Evolutionary conservation across 176 grass and related monocot species (phyloP), one percentile per base, ranked within the genome.

Genomic region (Zizania latifolia): DNA sequence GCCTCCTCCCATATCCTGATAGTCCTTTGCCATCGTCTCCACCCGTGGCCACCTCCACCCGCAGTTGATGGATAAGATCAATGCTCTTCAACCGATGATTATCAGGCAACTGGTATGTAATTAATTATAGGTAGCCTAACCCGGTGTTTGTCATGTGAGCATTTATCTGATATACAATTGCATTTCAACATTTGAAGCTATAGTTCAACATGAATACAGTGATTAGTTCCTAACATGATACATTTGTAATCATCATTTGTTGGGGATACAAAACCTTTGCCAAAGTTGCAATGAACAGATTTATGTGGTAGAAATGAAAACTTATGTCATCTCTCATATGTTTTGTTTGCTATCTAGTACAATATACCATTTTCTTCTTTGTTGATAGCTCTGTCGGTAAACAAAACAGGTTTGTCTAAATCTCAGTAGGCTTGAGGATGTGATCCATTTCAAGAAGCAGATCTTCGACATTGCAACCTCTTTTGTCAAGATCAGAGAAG

Each of bases 371-470:
- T 54, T n/a, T n/a, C n/a, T n/a, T n/a, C 12, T 43, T 30, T 16
- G 24, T 17, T 30, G 27, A 24, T 22, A 31, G 37, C 24, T 57
- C 50, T 21, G 55, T 26, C 10, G 3, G 33, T 64, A 28, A 35
- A 36, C 46, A 23, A 1, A 44, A 29, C 26, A 32, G 3, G 6
- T 30, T n/a, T n/a, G n/a, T n/a, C n/a, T n/a, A n/a, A 58, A 68
- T 23, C 50, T 26, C n/a, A 37, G 89, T 90, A 0, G 95, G 95
- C 43, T 91, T 82, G 26, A 99, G 82, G 72, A 99, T 77, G 45
- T 91, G 89, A 22, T 99, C 95, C 70, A 99, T 99, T 85, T 99
- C 95, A 64, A 99, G 62, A 39, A 99, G 89, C 27, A 99, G 79
- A 82, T 99, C 95, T 88, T 99, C 91, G 6, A 86, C 89, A 70